Base-by-base conservation (phyloP, 768 basidiomycete species). In the Agrocybe pediades region DNA sequence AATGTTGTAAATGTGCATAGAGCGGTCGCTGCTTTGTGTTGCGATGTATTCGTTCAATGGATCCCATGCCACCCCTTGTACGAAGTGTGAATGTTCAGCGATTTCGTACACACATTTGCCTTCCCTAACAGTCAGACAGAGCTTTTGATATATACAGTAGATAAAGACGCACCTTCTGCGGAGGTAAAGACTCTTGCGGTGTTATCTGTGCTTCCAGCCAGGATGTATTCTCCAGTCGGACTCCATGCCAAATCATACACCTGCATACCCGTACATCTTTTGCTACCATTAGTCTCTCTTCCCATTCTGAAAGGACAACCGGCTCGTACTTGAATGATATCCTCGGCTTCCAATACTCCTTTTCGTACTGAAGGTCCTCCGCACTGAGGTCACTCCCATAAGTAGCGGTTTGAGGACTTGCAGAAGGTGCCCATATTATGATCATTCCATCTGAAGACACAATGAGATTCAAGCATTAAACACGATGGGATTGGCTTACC, bases 21-120 rank as follows among this genome's bases (percentile, higher is more conserved):
- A 90, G 42, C 96, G 82, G 71, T 99, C 97, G 64, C 89, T 92
- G 69, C 92, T 94, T 66, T 99, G 97, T 0, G 97, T 98, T 3
- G 97, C 95, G 56, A 99, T 92, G 66, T 90, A 98, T 69, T 97
- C 93, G 68, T 96, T 95, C 62, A 97, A 72, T 1, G 97, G 97
- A 60, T 99, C 97, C 97, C 97, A 99, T 0, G 96, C 92, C 24
- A 98, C 97, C 8, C 97, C 97, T 74, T 99, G 97, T 0, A 99
- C 97, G 66, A 92, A 98, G 70, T 98, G 96, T 27, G 82, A 85
- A 70, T 99, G 97, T 64, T 98, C 96, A 1, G 92, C 88, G 55
- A 95, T 89, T 68, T 95, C 92, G 61, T 86, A 84, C 11, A 97
- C 80, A 63, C 90, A 91, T 76, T 89, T 88, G 24, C 93, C 93